A percentile compares a stretch with the other conserved stretches of the same genome.
Conservation (phyloP, 768 basidiomycete species). For the Ramaria sp. region DNA sequence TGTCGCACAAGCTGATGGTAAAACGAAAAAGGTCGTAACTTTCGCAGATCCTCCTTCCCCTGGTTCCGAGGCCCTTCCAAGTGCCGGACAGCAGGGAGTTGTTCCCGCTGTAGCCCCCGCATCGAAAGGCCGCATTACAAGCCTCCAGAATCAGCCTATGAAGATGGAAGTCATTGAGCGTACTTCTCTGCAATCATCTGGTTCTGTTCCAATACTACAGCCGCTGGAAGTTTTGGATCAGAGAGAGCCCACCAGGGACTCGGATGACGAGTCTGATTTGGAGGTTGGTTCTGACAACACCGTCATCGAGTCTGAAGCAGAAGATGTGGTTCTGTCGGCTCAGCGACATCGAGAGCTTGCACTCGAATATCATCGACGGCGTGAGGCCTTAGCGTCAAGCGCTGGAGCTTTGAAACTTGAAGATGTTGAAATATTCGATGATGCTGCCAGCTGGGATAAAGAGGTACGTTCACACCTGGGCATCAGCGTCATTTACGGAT, state of each 20-base stretch:
- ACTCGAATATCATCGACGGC: conserved; percentile 57
- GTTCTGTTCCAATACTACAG: conserved; percentile 13
- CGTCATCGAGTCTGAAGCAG: conserved; percentile 23
- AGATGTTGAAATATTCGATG: conserved; percentile 25
- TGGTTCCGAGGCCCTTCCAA: not conserved
- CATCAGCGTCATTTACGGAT: conserved; percentile 5
- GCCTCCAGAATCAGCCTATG: conserved; percentile 40
- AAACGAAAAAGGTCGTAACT: conserved; percentile 50
- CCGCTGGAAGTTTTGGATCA: conserved; percentile 10
- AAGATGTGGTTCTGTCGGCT: conserved; percentile 26
- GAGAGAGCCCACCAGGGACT: conserved; percentile 65
- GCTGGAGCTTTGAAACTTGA: conserved; percentile 41
- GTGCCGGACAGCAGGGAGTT: conserved; percentile 16
- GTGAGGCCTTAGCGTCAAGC: conserved; percentile 42
- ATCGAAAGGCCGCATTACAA: conserved; percentile 14
- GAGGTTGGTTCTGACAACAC: conserved; percentile 12
- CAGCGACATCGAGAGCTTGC: conserved; percentile 68
- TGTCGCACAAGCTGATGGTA: conserved; percentile 13
- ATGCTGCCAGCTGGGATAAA: conserved; percentile 30
- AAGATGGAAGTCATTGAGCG: conserved; percentile 48
- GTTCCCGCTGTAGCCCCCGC: conserved; percentile 37
- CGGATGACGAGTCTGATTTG: conserved; percentile 26
- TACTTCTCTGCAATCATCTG: not conserved
- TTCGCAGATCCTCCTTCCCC: conserved; percentile 36
- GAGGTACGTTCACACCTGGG: conserved; percentile 24